These are phyloP conservation scores for Trametes sp. DNA, from an alignment of 1,284 basidiomycete genomes.

Conservation along the genomic window DNA sequence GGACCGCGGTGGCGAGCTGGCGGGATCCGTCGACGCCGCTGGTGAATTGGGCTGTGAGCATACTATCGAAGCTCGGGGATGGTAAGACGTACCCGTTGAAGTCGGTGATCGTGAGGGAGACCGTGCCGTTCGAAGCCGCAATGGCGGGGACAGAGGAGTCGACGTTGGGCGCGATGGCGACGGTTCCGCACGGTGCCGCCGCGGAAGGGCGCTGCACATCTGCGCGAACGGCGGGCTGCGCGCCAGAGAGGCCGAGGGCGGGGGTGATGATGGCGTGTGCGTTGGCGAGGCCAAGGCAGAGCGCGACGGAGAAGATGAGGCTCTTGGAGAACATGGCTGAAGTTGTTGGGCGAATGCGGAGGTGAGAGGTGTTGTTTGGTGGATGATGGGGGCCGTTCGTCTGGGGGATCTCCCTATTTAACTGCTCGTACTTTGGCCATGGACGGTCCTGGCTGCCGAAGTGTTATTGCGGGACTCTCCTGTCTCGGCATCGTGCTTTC, in stretches of 20 bases:
- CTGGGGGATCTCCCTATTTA: neutral
- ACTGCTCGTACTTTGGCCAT: neutral
- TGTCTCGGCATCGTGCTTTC: neutral
- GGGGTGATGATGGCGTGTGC: conserved; percentile 56
- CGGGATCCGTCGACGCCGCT: conserved; percentile 57
- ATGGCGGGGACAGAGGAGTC: conserved; percentile 49
- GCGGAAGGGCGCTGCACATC: conserved; percentile 54
- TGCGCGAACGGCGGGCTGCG: conserved; percentile 45
- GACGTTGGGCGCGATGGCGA: conserved; percentile 50
- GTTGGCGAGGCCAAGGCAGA: conserved; percentile 30
- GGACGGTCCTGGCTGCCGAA: neutral
- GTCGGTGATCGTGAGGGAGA: conserved; percentile 51
- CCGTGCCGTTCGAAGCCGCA: conserved; percentile 49
- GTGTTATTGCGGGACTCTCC: neutral
- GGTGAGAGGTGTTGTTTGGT: neutral
- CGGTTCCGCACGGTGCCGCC: conserved; percentile 51
- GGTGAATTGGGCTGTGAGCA: neutral
- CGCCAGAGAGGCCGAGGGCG: conserved; percentile 53
- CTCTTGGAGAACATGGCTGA: conserved; percentile 34
- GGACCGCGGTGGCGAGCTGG: conserved; percentile 42
- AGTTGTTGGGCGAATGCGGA: neutral
- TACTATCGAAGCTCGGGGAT: neutral
- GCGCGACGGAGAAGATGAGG: conserved; percentile 21
- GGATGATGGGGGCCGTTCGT: neutral
- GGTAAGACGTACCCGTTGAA: conserved; percentile 54